Evolutionary conservation across 192 early-diverging fungal species (phyloP).

Genomic region (Thoreauomyces humboldtii): DNA sequence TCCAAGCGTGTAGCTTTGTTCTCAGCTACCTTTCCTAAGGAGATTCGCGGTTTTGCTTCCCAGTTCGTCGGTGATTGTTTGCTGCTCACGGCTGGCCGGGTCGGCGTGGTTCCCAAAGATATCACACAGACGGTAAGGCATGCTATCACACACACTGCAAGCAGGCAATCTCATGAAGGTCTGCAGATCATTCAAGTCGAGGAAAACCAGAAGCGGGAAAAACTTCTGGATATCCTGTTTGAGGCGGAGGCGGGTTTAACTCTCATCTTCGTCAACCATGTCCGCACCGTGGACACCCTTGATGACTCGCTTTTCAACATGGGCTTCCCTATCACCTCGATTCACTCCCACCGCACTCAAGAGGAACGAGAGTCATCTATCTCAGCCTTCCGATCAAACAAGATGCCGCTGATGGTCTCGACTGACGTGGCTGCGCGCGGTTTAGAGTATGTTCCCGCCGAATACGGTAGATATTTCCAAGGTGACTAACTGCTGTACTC

Average conservation of each 20-base stretch:
- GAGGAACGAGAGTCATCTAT: constrained; percentile 86
- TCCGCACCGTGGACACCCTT: constrained; percentile 79
- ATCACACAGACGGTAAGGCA: constrained; percentile 78
- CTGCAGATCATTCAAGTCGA: constrained; percentile 58
- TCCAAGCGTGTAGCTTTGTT: constrained; percentile 83
- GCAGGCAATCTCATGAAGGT: neutral
- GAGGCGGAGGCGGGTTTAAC: constrained; percentile 51
- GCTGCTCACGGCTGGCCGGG: constrained; percentile 80
- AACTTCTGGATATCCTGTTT: constrained; percentile 69
- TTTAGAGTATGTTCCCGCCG: constrained; percentile 47
- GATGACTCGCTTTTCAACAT: constrained; percentile 40
- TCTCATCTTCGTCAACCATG: constrained; percentile 89
- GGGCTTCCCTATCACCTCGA: constrained; percentile 46
- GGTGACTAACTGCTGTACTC: neutral
- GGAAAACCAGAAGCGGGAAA: constrained; percentile 77
- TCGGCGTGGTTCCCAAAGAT: constrained; percentile 84
- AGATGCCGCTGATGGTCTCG: constrained; percentile 73
- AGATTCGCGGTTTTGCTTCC: constrained; percentile 70
- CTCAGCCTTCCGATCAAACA: constrained; percentile 64
- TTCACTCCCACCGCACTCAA: constrained; percentile 88
- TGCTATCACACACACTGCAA: neutral
- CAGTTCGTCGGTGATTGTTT: constrained; percentile 72
- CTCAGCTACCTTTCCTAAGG: constrained; percentile 84
- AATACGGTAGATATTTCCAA: neutral
- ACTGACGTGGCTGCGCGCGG: constrained; percentile 94